Evolutionary conservation across 2,329 filamentous ascomycete species (phyloP).

Genomic region (Thelonectria olida): DNA sequence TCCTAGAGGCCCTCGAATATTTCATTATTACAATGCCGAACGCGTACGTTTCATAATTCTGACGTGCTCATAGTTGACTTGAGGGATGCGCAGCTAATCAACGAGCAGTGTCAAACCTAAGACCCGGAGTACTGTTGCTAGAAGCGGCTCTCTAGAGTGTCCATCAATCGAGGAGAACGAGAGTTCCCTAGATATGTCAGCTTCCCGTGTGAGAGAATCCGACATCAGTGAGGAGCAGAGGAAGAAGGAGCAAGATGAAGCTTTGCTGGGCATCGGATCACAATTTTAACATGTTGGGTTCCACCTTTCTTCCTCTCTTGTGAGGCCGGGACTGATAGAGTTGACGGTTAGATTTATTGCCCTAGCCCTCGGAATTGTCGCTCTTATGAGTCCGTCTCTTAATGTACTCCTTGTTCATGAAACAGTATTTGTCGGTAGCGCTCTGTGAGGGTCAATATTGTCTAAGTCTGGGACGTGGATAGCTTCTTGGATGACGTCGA

Average conservation of each 20-base stretch:
- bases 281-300: too few relatives aligned
- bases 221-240: not conserved
- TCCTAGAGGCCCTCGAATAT: not conserved
- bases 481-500: too few relatives aligned
- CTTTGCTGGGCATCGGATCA: not conserved
- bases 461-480: too few relatives aligned
- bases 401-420: too few relatives aligned
- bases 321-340: too few relatives aligned
- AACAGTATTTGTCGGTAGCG: too few relatives aligned
- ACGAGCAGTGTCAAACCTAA: not conserved
- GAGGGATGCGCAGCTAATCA: not conserved
- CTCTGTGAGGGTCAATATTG: too few relatives aligned
- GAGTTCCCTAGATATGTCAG: not conserved
- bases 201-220: not conserved
- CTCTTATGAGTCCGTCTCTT: too few relatives aligned
- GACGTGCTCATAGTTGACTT: not conserved
- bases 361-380: too few relatives aligned
- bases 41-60: not conserved
- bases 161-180: not conserved
- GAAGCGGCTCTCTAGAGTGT: not conserved
- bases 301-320: too few relatives aligned
- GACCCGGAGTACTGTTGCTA: not conserved
- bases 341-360: too few relatives aligned
- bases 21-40: not conserved
- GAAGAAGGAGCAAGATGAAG: not conserved